phyloP scores from a whole-genome alignment of 2,329 filamentous ascomycete species.

The Hypoxylon sp. region DNA sequence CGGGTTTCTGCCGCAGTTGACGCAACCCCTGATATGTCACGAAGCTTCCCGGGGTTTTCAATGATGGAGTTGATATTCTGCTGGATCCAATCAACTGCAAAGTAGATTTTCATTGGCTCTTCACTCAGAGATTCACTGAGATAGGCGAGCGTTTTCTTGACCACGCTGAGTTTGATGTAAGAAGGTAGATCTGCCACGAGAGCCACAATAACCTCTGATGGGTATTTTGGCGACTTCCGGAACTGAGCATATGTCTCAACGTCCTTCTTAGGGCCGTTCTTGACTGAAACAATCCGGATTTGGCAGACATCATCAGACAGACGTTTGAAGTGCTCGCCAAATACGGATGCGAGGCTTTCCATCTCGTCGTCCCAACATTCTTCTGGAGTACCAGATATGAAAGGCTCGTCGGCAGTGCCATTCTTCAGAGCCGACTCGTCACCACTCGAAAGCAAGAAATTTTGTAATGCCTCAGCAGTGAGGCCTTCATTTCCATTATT shows the following conservation, averaged over 20 bases:
- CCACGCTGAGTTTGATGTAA: constrained; percentile 91
- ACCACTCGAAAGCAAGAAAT: constrained; percentile 71
- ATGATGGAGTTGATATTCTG: constrained; percentile 86
- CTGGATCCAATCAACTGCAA: constrained; percentile 92
- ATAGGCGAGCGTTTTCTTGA: constrained; percentile 81
- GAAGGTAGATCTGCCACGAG: constrained; percentile 82
- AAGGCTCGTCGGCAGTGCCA: constrained; percentile 60
- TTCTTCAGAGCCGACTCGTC: constrained; percentile 47
- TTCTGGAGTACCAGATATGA: constrained; percentile 66
- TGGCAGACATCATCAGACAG: constrained; percentile 76
- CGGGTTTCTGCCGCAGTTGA: constrained; percentile 74
- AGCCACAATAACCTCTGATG: constrained; percentile 76
- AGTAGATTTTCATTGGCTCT: constrained; percentile 91
- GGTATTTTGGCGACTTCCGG: constrained; percentile 81
- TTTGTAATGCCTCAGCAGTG: constrained; percentile 85
- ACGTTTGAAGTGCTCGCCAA: constrained; percentile 78
- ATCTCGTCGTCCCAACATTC: constrained; percentile 89
- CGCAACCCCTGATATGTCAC: constrained; percentile 85
- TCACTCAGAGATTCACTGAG: constrained; percentile 79
- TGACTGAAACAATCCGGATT: constrained; percentile 74
- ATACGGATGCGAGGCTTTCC: constrained; percentile 86
- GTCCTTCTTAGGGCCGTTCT: constrained; percentile 64
- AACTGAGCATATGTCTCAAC: constrained; percentile 74
- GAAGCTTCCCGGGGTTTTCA: constrained; percentile 84
- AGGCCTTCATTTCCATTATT: constrained; percentile 79